Evolutionary conservation across 2,329 filamentous ascomycete genomes (phyloP).

Genomic region (Fusarium globosum): DNA sequence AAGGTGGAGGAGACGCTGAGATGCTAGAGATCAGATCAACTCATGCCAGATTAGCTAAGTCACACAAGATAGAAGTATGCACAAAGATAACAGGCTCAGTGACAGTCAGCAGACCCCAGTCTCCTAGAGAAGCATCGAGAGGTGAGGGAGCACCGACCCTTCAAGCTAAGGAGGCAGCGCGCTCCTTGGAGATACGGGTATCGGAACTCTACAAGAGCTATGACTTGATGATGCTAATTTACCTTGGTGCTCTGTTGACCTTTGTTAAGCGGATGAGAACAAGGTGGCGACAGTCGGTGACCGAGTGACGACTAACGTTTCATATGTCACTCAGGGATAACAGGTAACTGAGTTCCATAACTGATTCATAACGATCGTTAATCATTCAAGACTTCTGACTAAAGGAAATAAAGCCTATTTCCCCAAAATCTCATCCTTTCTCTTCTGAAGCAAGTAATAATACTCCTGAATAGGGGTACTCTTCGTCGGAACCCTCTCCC

Average conservation of each 20-base stretch:
- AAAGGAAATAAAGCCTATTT: not conserved
- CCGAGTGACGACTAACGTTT: not conserved
- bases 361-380: not conserved
- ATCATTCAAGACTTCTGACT: not conserved
- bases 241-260: too few relatives aligned
- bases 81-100: too few relatives aligned
- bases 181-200: not conserved
- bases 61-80: too few relatives aligned
- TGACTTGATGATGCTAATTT: too few relatives aligned
- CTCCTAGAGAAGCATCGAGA: not conserved
- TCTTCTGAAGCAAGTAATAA: slow-evolving; percentile 50
- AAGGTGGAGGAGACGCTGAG: too few relatives aligned
- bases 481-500: slow-evolving; percentile 44
- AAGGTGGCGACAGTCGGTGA: not conserved
- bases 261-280: accelerated
- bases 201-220: too few relatives aligned
- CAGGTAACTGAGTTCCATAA: not conserved
- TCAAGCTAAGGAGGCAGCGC: not conserved
- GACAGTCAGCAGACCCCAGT: not conserved
- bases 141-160: accelerated
- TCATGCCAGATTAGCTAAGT: too few relatives aligned
- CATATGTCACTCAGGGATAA: not conserved
- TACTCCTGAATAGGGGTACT: slow-evolving; percentile 47
- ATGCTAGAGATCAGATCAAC: too few relatives aligned
- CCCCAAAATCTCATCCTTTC: slow-evolving; percentile 43